phyloP scores from a whole-genome alignment of 2,329 filamentous ascomycete species.

The Acrodontium crateriforme region DNA sequence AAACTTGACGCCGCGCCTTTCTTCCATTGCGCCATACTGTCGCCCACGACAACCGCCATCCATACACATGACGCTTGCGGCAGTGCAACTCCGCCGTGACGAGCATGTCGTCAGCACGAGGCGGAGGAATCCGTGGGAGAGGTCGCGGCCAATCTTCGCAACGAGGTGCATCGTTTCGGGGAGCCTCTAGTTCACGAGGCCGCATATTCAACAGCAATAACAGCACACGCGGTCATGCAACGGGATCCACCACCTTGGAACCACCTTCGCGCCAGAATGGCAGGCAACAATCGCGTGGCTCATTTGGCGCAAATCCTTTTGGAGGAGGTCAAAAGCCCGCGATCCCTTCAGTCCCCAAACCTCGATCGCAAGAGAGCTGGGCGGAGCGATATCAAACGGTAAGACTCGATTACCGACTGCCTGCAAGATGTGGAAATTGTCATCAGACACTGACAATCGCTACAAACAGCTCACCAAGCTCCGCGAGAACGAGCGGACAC shows the following conservation, averaged over 20 bases:
- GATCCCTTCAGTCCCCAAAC: not conserved
- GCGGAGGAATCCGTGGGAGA: slow-evolving; percentile 5
- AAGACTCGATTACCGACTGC: slow-evolving; percentile 1
- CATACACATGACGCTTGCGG: slow-evolving; percentile 5
- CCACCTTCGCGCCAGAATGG: slow-evolving; percentile 1
- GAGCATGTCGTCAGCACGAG: slow-evolving; percentile 5
- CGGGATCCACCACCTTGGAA: slow-evolving; percentile 1
- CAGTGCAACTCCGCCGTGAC: slow-evolving; percentile 2
- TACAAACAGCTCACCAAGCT: slow-evolving; percentile 31
- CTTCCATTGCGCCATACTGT: too few species aligned
- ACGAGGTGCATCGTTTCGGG: slow-evolving; percentile 3
- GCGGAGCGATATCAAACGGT: slow-evolving; percentile 6
- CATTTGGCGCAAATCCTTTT: not conserved
- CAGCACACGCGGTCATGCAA: slow-evolving; percentile 1
- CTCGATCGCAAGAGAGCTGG: slow-evolving; percentile 2
- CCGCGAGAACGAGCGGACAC: slow-evolving; percentile 35
- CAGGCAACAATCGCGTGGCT: not conserved
- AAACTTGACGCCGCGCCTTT: too few species aligned
- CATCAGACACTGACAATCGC: slow-evolving; percentile 16
- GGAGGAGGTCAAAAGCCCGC: not conserved
- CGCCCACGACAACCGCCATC: too few species aligned
- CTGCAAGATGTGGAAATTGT: too few species aligned
- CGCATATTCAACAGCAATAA: not conserved
- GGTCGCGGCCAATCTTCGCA: slow-evolving; percentile 5
- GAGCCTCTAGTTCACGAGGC: slow-evolving; percentile 4